phyloP scores from a whole-genome alignment of 495 filamentous ascomycete species.

The Evernia prunastri region DNA sequence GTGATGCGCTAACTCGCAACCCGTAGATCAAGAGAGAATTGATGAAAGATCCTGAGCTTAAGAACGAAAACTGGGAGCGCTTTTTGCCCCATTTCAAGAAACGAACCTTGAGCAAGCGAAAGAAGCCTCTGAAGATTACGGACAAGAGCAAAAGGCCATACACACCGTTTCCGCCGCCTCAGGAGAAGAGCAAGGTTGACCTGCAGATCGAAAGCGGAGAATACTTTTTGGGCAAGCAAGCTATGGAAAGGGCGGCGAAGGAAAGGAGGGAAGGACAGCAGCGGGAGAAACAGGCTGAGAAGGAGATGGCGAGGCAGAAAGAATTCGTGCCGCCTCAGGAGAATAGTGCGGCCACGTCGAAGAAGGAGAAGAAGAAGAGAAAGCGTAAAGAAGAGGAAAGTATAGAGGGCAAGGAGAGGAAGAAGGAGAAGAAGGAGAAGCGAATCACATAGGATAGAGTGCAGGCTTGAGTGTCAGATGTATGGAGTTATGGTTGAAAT shows the following conservation, averaged over 20 bases:
- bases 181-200: conserved; percentile 95
- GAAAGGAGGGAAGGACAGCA: conserved; percentile 75
- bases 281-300: conserved; percentile 79
- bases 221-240: conserved; percentile 89
- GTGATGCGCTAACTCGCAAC: background rate
- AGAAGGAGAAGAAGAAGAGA: conserved; percentile 53
- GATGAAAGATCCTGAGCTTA: conserved; percentile 87
- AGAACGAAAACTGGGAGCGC: conserved; percentile 84
- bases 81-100: conserved; percentile 99
- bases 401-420: conserved; percentile 38
- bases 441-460: background rate
- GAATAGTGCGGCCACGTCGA: conserved; percentile 42
- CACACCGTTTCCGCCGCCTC: conserved; percentile 69
- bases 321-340: conserved; percentile 84
- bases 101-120: conserved; percentile 77
- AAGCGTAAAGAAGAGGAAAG: conserved; percentile 53
- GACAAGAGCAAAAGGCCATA: conserved; percentile 94
- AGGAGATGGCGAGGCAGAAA: conserved; percentile 74
- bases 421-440: conserved; percentile 42
- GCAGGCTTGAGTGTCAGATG: background rate
- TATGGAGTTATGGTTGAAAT: background rate
- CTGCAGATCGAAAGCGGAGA: conserved; percentile 96
- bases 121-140: conserved; percentile 73
- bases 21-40: conserved; percentile 80
- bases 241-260: conserved; percentile 74